phyloP scores from a whole-genome alignment of 768 basidiomycete species.

The Psilocybe subaeruginosa region DNA sequence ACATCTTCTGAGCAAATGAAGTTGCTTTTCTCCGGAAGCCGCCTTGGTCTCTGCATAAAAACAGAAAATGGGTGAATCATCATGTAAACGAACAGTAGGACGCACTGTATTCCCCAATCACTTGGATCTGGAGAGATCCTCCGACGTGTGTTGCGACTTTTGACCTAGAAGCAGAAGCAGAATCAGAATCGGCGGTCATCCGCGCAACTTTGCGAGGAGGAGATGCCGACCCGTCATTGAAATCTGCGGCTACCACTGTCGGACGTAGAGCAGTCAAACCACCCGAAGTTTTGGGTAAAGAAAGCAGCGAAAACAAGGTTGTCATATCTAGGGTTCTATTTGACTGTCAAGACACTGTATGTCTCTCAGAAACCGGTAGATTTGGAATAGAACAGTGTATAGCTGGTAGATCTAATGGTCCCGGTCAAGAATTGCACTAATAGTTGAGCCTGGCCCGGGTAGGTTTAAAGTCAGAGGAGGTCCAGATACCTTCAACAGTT shows the following conservation, averaged over 20 bases:
- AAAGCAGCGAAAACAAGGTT: slow-evolving; percentile 43
- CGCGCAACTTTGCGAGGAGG: slow-evolving; percentile 72
- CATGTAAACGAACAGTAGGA: neutral
- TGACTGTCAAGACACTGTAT: no score
- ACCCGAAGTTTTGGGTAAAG: slow-evolving; percentile 53
- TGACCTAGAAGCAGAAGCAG: slow-evolving; percentile 65
- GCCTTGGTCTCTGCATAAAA: slow-evolving; percentile 20
- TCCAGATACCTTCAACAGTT: no score
- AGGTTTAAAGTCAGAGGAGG: no score
- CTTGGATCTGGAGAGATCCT: slow-evolving; percentile 48
- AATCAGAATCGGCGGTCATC: slow-evolving; percentile 67
- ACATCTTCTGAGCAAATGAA: slow-evolving; percentile 33
- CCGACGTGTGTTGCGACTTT: slow-evolving; percentile 27
- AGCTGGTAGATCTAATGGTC: no score
- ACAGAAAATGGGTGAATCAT: neutral
- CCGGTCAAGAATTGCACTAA: no score
- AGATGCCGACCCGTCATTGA: slow-evolving; percentile 51
- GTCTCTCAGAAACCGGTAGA: no score
- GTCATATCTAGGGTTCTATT: slow-evolving; percentile 28
- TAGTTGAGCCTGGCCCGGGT: no score
- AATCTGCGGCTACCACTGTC: slow-evolving; percentile 33
- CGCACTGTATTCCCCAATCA: slow-evolving; percentile 47
- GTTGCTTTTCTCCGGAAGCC: slow-evolving; percentile 30
- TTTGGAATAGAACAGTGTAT: no score
- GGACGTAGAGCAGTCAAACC: slow-evolving; percentile 48